Base-by-base conservation (phyloP, 495 filamentous ascomycete genomes). In the Podospora pseudoanserina region DNA sequence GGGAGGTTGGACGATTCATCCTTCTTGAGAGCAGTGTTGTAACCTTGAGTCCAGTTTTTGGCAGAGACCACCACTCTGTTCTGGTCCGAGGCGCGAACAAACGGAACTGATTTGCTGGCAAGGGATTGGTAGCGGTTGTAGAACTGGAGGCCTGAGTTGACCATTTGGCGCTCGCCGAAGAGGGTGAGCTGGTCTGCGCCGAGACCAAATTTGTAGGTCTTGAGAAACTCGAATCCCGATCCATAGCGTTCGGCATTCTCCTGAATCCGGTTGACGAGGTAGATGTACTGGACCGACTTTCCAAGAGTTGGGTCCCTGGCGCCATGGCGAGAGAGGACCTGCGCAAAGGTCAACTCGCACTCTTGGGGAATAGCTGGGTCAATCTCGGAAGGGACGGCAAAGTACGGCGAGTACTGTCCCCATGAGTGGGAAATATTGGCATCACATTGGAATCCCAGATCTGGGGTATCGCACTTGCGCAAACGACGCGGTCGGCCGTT, bases 401-500 rank as follows among this genome's bases (percentile, higher is more conserved):
- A 96, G 76, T 86, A 93, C 16, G 93, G 92, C 23, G 91, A 91
- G 77, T 97, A 95, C 73, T 93, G 91, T 64, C 92, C 93, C 93
- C 92, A 96, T 67, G 78, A 85, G 68, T 90, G 92, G 4, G 91
- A 86, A 57, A 89, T 80, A 18, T 82, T 49, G 5, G 68, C 65
- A 60, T 67, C 65, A 59, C 80, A 83, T 69, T 88, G 86, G 75
- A 88, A 93, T 30, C 91, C 92, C 62, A 77, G 71, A 16, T 85
- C 70, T 16, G 88, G 78, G 2, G 81, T 85, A 73, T 90, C 88
- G 76, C 90, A 93, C 16, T 54, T 32, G 5, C 5, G 56, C 2
- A 60, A 49, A 11, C 15, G 53, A 15, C 15, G 53, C 3, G 26
- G 26, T 23, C n/a, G 26, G 13, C 56, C 57, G 27, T 26, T 23